Percentiles rank a stretch among this genome's conserved stretches.
Conservation (phyloP, 108 stramenopile species). For the Pseudonitzschia pungens region DNA sequence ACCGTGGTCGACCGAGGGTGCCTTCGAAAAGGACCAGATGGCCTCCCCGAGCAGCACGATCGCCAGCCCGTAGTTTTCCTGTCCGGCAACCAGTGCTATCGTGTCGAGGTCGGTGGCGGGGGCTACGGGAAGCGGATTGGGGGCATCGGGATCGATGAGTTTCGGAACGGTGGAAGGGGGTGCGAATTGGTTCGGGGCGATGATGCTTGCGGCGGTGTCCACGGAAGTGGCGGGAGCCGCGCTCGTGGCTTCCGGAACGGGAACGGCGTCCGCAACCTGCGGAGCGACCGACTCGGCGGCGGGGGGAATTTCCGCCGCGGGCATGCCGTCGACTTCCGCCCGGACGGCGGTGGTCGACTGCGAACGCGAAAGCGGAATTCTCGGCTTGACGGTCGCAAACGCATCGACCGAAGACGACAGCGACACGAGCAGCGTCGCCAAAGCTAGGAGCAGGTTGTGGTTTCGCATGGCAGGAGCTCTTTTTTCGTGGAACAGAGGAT, state of each 20-base stretch:
- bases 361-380: no score
- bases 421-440: background rate
- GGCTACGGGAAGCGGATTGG: background rate
- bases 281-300: background rate
- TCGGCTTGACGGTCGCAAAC: background rate
- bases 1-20: conserved; percentile 70
- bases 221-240: background rate
- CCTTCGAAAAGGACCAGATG: conserved; percentile 76
- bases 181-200: conserved; percentile 4
- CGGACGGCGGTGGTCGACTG: conserved; percentile 1
- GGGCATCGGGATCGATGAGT: conserved; percentile 9
- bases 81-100: conserved; percentile 78
- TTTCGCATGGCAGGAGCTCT: background rate
- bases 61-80: conserved; percentile 87
- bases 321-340: conserved; percentile 8
- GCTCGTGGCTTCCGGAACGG: background rate
- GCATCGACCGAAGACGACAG: conserved; percentile 8
- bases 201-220: background rate
- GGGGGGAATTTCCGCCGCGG: background rate
- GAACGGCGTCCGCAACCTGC: background rate
- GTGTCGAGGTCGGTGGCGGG: conserved; percentile 40
- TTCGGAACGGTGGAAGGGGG: background rate
- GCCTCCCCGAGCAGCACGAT: conserved; percentile 79
- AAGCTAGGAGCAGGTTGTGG: background rate
- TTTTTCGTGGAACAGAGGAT: background rate